phyloP scores from a whole-genome alignment of 768 basidiomycete genomes.

The Hygrocybe coccinea region DNA sequence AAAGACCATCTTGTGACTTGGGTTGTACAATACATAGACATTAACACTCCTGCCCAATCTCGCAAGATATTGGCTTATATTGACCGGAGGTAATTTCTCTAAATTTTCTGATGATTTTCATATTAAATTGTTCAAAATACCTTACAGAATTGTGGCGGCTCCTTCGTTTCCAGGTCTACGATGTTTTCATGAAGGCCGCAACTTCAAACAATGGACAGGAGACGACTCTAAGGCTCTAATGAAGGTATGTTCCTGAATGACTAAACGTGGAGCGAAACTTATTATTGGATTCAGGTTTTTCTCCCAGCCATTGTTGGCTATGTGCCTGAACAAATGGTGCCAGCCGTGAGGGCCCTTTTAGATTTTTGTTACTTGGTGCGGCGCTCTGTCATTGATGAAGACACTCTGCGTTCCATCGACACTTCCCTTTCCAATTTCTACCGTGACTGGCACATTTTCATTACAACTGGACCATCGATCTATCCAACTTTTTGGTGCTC shows the following conservation, averaged over 20 bases:
- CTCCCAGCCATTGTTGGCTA: constrained; percentile 19
- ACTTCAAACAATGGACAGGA: constrained; percentile 12
- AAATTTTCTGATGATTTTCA: not conserved
- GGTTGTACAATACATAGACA: constrained; percentile 28
- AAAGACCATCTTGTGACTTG: constrained; percentile 40
- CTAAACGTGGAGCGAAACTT: not conserved
- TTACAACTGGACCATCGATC: constrained; percentile 6
- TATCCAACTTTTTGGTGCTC: constrained; percentile 19
- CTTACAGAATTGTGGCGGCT: constrained; percentile 6
- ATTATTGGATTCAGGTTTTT: constrained; percentile 14
- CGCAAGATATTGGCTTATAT: constrained; percentile 30
- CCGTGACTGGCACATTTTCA: constrained; percentile 24
- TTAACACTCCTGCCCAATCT: constrained; percentile 15
- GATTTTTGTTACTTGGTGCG: constrained; percentile 23
- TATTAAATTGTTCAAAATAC: not conserved
- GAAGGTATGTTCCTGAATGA: constrained; percentile 2
- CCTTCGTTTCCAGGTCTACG: constrained; percentile 9
- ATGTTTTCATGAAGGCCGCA: constrained; percentile 6
- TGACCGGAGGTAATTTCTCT: constrained; percentile 24
- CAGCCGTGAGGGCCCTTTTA: constrained; percentile 15
- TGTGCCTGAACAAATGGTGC: constrained; percentile 14
- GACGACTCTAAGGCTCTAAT: constrained; percentile 13
- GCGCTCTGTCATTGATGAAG: constrained; percentile 10
- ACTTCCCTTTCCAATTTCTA: not conserved
- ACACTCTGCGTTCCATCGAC: not conserved